Percentiles rank a stretch among this genome's conserved stretches.
These are phyloP conservation scores for Kwoniella shandongensis DNA, from an alignment of 768 basidiomycete genomes.

Conservation along the genomic window DNA sequence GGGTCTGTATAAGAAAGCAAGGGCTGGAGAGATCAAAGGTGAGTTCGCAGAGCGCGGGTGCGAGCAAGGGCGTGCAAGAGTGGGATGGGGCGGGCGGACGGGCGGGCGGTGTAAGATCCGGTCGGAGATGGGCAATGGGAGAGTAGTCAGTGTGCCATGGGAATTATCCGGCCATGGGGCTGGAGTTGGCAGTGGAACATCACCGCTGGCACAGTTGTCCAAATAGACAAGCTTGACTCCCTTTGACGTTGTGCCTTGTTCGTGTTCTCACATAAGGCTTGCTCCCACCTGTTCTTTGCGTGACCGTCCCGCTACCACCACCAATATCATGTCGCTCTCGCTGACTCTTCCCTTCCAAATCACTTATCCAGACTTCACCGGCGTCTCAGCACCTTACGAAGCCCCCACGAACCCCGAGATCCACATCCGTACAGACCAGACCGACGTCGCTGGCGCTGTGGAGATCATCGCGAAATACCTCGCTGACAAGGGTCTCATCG, in stretches of 20 bases:
- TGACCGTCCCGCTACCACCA: too few species aligned
- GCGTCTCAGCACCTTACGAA: constrained; percentile 96
- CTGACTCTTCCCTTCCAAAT: not conserved
- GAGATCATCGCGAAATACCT: constrained; percentile 78
- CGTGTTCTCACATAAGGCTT: too few species aligned
- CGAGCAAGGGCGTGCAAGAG: too few species aligned
- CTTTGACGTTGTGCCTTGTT: too few species aligned
- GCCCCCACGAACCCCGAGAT: constrained; percentile 80
- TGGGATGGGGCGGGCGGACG: not conserved
- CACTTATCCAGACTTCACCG: constrained; percentile 74
- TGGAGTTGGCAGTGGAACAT: too few species aligned
- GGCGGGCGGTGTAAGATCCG: not conserved
- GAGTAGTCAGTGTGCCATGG: too few species aligned
- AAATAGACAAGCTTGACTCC: too few species aligned
- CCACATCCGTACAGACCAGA: constrained; percentile 83
- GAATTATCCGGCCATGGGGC: too few species aligned
- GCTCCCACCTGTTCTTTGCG: too few species aligned
- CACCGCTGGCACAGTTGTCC: too few species aligned
- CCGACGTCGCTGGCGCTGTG: constrained; percentile 74
- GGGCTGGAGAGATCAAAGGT: constrained; percentile 96
- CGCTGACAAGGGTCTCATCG: constrained; percentile 58
- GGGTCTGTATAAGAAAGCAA: constrained; percentile 93
- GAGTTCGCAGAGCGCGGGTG: constrained; percentile 17
- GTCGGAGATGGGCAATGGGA: not conserved
- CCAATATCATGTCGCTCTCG: too few species aligned